Evolutionary conservation across 495 filamentous ascomycete species (phyloP).

Genomic region (Podospora pseudopauciseta): DNA sequence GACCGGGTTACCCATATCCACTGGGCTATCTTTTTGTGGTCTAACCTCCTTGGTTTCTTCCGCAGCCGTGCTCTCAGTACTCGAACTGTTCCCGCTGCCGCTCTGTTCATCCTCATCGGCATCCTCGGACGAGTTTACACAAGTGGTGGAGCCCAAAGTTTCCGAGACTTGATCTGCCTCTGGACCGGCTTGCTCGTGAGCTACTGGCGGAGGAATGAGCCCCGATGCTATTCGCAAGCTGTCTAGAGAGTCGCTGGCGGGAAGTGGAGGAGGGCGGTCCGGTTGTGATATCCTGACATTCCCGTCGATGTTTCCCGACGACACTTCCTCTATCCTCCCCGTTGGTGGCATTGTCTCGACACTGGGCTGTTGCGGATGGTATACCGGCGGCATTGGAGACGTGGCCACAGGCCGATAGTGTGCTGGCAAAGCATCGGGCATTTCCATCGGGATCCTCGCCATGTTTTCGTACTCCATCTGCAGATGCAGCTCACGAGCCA

Average conservation of each 20-base stretch:
- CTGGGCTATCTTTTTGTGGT: not conserved
- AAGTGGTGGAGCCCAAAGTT: not conserved
- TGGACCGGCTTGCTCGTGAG: not conserved
- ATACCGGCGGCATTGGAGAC: not conserved
- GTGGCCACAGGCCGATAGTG: slow-evolving; percentile 6
- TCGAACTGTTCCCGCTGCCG: not conserved
- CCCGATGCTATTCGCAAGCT: not conserved
- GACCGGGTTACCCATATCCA: not conserved
- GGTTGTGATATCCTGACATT: not conserved
- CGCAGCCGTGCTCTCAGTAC: not conserved
- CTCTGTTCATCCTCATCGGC: slow-evolving; percentile 3
- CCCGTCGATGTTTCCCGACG: not conserved
- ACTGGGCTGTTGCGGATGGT: not conserved
- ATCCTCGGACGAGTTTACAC: slow-evolving; percentile 2
- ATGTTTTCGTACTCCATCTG: slow-evolving; percentile 28
- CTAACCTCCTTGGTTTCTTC: not conserved
- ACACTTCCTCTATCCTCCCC: not conserved
- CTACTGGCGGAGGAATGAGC: not conserved
- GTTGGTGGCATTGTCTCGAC: not conserved
- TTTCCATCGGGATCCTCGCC: slow-evolving; percentile 23
- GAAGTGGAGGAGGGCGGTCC: not conserved
- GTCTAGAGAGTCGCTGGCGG: not conserved
- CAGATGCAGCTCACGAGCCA: slow-evolving; percentile 19
- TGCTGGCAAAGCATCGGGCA: slow-evolving; percentile 21
- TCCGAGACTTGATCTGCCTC: not conserved